These are phyloP conservation scores for Ascochyta viciae-villosae DNA, from an alignment of 2,329 filamentous ascomycete species.

Conservation along the genomic window DNA sequence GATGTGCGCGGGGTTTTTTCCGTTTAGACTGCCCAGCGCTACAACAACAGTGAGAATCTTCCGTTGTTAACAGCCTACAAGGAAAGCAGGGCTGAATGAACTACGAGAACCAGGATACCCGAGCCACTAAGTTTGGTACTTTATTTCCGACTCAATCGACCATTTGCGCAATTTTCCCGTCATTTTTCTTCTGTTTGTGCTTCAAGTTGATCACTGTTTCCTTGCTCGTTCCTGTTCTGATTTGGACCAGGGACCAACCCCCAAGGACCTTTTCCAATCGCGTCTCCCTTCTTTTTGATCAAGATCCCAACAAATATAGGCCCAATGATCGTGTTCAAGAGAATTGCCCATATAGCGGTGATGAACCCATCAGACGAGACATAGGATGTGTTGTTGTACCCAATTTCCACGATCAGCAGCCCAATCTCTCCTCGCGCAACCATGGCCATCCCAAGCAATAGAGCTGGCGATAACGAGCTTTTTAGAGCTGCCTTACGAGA, in stretches of 20 bases:
- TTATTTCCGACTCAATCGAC: background rate
- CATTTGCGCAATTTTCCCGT: background rate
- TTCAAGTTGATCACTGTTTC: conserved; percentile 1
- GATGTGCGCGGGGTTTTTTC: no score
- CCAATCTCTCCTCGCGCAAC: conserved; percentile 41
- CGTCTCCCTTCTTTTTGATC: conserved; percentile 29
- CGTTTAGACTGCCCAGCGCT: no score
- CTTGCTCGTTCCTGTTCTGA: background rate
- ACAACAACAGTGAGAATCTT: no score
- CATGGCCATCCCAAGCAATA: conserved; percentile 35
- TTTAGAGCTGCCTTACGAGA: conserved; percentile 14
- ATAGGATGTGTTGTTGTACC: conserved; percentile 37
- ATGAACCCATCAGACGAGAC: conserved; percentile 31
- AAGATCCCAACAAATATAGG: conserved; percentile 31
- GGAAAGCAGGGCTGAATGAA: no score
- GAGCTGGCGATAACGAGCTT: conserved; percentile 9
- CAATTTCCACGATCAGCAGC: conserved; percentile 38
- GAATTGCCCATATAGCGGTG: conserved; percentile 35
- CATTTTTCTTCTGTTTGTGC: conserved; percentile 9
- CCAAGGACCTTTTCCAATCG: conserved; percentile 27
- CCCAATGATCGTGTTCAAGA: conserved; percentile 34
- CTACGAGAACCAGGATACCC: no score
- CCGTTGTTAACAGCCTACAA: no score
- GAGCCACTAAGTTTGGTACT: no score
- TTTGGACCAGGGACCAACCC: conserved; percentile 18